Conservation (phyloP, 805 yeast genomes). For the Yamadazyma nakazawae region DNA sequence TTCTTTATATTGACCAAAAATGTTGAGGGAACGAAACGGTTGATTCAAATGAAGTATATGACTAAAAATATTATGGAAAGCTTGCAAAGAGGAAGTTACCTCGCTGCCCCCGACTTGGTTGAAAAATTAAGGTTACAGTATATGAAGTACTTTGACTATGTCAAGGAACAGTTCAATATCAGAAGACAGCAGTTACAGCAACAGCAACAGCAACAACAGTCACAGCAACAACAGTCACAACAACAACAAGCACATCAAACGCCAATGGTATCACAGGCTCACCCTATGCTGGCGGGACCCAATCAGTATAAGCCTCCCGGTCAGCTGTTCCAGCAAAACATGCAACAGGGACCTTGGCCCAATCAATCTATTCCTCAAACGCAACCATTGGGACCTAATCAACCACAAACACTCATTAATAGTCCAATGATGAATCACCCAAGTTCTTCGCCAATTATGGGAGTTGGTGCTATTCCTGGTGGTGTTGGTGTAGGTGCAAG, state of each 20-base stretch:
- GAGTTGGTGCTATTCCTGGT: slow-evolving; percentile 1
- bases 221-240: slow-evolving; percentile 2
- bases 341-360: slow-evolving; percentile 4
- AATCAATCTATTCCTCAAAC: slow-evolving; percentile 10
- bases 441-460: slow-evolving; percentile 16
- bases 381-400: slow-evolving; percentile 6
- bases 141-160: slow-evolving; percentile 70
- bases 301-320: slow-evolving; percentile 1
- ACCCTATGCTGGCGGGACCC: neutral
- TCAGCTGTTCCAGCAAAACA: neutral
- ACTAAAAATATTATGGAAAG: slow-evolving; percentile 72
- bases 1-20: slow-evolving; percentile 74
- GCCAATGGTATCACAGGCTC: neutral
- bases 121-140: slow-evolving; percentile 70
- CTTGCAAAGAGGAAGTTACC: slow-evolving; percentile 58
- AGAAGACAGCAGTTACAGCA: slow-evolving; percentile 34
- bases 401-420: neutral
- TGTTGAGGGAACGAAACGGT: slow-evolving; percentile 68
- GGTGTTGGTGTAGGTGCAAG: slow-evolving; percentile 3
- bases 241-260: neutral
- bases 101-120: slow-evolving; percentile 69
- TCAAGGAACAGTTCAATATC: slow-evolving; percentile 55
- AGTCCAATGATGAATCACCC: slow-evolving; percentile 9
- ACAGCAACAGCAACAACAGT: neutral
- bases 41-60: slow-evolving; percentile 76